Evolutionary conservation across 2,329 filamentous ascomycete species (phyloP), one percentile per base, ranked within the genome.

Genomic region (Lecanosticta acicola): DNA sequence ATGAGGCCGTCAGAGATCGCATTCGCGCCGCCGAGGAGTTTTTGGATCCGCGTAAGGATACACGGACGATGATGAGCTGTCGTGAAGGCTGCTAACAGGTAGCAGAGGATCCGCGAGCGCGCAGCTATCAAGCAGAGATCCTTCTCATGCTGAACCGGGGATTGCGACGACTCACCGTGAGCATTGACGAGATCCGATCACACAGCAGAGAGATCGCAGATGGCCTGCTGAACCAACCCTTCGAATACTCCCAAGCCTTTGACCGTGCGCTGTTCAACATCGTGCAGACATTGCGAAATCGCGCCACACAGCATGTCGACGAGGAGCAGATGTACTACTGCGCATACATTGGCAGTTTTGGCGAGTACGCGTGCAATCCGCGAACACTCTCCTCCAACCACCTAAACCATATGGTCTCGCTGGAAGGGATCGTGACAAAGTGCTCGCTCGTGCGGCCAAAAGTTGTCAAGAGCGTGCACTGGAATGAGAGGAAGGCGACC

Each of bases 391-490:
- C 87, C 41, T 96, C 91, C 2, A 77, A 81, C 33, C 87, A 94
- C 60, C 78, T 98, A 46, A 98, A 98, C 68, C 84, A 87, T 62
- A 96, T 98, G 90, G 87, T 98, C 11, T 95, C 90, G 3, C 77
- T 98, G 41, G 93, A 98, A 69, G 93, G 93, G 38, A 98, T 98
- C 60, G 93, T 98, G 34, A 98, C 93, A 29, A 86, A 93, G 67
- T 94, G 88, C 70, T 96, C 90, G 18, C 76, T 98, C 16, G 94
- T 98, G 53, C 80, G 94, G 46, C 93, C 93, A 9, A 98, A 98
- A 70, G 82, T 98, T n/a, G 84, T 97, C 51, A 94, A 94, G 72
- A 97, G 93, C 69, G 90, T 98, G 43, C 93, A 98, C 67, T 97
- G 90, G 71, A 94, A 88, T 60, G 90, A 96, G 69, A 80, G 72